Conservation (phyloP, 192 early-diverging fungal species). For the Backusella mclennaniae region DNA sequence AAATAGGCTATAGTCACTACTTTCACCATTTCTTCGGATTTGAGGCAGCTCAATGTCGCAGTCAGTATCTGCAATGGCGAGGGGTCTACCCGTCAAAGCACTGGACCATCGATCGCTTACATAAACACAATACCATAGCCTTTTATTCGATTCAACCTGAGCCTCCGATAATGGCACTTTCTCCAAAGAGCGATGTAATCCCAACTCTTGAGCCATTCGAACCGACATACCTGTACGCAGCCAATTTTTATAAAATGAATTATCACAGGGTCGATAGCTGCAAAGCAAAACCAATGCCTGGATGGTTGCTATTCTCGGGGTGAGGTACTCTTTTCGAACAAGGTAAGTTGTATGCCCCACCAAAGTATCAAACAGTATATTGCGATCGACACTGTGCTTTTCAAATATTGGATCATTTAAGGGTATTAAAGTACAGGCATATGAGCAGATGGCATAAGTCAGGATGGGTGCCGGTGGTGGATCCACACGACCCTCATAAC, state of each 20-base stretch:
- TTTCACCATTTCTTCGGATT: neutral
- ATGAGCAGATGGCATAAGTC: conserved; percentile 15
- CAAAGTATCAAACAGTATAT: conserved; percentile 12
- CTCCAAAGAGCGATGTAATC: conserved; percentile 63
- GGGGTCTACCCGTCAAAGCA: conserved; percentile 34
- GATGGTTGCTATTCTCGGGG: conserved; percentile 49
- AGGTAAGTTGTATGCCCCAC: conserved; percentile 6
- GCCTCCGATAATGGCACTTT: conserved; percentile 39
- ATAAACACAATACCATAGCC: conserved; percentile 73
- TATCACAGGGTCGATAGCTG: conserved; percentile 38
- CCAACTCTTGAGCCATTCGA: conserved; percentile 75
- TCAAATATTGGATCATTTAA: conserved; percentile 14
- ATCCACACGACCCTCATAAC: neutral
- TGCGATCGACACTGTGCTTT: neutral
- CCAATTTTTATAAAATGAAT: conserved; percentile 22
- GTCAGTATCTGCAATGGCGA: conserved; percentile 42
- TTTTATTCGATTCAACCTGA: conserved; percentile 56
- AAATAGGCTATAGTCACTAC: conserved; percentile 13
- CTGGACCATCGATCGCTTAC: conserved; percentile 60
- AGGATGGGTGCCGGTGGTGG: conserved; percentile 12
- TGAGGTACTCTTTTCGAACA: conserved; percentile 59
- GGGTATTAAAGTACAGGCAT: conserved; percentile 11
- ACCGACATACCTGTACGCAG: conserved; percentile 50
- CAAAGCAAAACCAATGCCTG: conserved; percentile 65
- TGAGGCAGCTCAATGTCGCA: conserved; percentile 34